Evolutionary conservation across 805 yeast genomes (phyloP), one percentile per base, ranked within the genome.

Genomic region (Cyberlindnera xishuangbannaensis): DNA sequence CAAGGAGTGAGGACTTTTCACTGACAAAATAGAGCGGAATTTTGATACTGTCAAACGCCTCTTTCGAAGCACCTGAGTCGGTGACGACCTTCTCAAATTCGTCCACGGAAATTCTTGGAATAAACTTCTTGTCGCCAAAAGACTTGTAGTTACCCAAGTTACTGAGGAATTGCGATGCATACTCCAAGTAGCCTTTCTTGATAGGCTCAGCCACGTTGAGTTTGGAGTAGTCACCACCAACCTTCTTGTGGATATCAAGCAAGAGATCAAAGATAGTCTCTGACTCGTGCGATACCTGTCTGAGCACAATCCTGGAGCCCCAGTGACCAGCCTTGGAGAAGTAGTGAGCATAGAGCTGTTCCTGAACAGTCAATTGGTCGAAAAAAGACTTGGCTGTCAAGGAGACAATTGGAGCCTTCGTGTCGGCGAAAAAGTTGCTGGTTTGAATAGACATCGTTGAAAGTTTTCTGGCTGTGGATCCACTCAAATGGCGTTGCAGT

Each of bases 71-170:
- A 27, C 62, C 63, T 15, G 71, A 54, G 2, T 64, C 41, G 21
- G 56, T 56, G n/a, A 71, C 65, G 19, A 83, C 60, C 16, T 59
- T 44, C 36, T 62, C 69, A 45, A 85, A 77, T 6, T 67, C 66
- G 1, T 57, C 69, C 20, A 45, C 50, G 0, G 67, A 36, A 25
- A 84, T 49, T 31, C 74, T 62, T 25, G 96, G 96, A 42, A 86
- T 68, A 51, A 86, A 86, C 58, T 86, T 86, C 47, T 75, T 74
- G 60, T 86, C 95, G 45, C 96, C 96, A 56, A 86, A 86, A 1
- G 92, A 80, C 60, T 81, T 86, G 61, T 73, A 83, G 51, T 83
- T 83, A 45, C 92, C 92, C 55, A 78, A 64, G 57, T 83, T 83
- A 24, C 78, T 65, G 41, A 83, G 62, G 50, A 83, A 77, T 62